A percentile compares a stretch with the other conserved stretches of the same genome.
Evolutionary conservation across 2,329 filamentous ascomycete genomes (phyloP).

Genomic region (Hypoxylon sp.): DNA sequence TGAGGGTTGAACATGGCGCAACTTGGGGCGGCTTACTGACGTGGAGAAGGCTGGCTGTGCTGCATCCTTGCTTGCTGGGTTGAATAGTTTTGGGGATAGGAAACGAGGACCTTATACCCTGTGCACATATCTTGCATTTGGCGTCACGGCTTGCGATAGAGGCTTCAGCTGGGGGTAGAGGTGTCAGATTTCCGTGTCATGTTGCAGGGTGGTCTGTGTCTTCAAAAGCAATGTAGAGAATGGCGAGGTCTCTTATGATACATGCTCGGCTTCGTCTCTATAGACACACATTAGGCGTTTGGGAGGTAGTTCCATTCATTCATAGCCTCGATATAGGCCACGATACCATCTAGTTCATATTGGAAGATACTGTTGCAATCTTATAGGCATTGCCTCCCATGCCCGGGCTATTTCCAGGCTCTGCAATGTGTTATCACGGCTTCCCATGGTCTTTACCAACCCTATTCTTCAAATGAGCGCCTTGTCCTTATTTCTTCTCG

Average conservation of each 20-base stretch:
- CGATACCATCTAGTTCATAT: constrained; percentile 48
- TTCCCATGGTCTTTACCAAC: constrained; percentile 1
- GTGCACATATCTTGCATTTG: constrained; percentile 48
- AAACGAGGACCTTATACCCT: constrained; percentile 46
- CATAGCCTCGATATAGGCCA: constrained; percentile 38
- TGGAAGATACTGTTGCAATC: constrained; percentile 22
- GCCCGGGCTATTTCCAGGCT: neutral
- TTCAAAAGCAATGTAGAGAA: constrained; percentile 28
- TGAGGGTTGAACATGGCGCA: constrained; percentile 21
- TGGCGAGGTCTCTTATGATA: constrained; percentile 42
- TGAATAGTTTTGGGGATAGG: constrained; percentile 46
- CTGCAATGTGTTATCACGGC: neutral
- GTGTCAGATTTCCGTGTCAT: constrained; percentile 2
- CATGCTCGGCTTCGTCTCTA: constrained; percentile 41
- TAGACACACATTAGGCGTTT: constrained; percentile 44
- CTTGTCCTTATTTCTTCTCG: constrained; percentile 49
- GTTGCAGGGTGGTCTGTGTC: constrained; percentile 20
- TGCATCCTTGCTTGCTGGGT: constrained; percentile 24
- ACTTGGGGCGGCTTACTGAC: constrained; percentile 4
- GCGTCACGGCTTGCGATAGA: constrained; percentile 43
- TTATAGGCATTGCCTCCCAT: constrained; percentile 2
- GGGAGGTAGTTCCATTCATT: constrained; percentile 31
- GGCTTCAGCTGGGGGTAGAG: constrained; percentile 21
- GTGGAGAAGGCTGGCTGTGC: constrained; percentile 6
- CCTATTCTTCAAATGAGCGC: neutral